phyloP scores from a whole-genome alignment of 139 green algal genomes.

The Volvox reticuliferus region DNA sequence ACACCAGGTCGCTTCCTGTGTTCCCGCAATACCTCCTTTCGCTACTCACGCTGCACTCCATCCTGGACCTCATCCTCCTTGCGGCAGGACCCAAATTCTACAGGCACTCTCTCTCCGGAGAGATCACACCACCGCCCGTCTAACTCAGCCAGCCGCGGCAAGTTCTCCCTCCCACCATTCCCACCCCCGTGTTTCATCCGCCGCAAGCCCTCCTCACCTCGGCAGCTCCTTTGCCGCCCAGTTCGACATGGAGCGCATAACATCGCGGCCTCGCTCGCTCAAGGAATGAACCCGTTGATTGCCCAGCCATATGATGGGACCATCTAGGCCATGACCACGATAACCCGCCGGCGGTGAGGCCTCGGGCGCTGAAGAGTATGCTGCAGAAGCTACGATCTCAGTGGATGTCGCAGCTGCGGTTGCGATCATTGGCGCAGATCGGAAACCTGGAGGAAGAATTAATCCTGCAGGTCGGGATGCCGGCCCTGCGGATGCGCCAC shows the following conservation, averaged over 20 bases:
- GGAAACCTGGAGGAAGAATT: neutral
- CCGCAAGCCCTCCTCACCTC: constrained; percentile 7
- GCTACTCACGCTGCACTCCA: too few species aligned
- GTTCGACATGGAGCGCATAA: constrained; percentile 70
- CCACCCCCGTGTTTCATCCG: too few species aligned
- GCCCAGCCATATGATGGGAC: constrained; percentile 60
- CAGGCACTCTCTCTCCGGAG: too few species aligned
- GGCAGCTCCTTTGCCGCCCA: constrained; percentile 73
- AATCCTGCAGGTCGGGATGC: neutral
- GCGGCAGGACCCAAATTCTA: too few species aligned
- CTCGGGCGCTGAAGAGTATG: too few species aligned
- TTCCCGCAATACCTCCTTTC: too few species aligned
- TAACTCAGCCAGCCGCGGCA: too few species aligned
- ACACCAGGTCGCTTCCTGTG: too few species aligned
- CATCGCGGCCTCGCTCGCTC: constrained; percentile 67
- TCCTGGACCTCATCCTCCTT: too few species aligned
- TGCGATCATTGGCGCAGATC: neutral
- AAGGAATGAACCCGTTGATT: constrained; percentile 73
- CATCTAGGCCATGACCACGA: constrained; percentile 20
- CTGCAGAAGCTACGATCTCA: neutral
- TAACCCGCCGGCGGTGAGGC: neutral
- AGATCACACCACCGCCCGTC: too few species aligned
- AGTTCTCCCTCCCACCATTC: too few species aligned
- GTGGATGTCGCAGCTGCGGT: neutral
- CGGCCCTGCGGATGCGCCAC: constrained; percentile 17